Percentiles rank a stretch among this genome's conserved stretches.
These are phyloP conservation scores for Mycosarcoma maydis DNA, from an alignment of 1,284 basidiomycete species.

Conservation along the genomic window DNA sequence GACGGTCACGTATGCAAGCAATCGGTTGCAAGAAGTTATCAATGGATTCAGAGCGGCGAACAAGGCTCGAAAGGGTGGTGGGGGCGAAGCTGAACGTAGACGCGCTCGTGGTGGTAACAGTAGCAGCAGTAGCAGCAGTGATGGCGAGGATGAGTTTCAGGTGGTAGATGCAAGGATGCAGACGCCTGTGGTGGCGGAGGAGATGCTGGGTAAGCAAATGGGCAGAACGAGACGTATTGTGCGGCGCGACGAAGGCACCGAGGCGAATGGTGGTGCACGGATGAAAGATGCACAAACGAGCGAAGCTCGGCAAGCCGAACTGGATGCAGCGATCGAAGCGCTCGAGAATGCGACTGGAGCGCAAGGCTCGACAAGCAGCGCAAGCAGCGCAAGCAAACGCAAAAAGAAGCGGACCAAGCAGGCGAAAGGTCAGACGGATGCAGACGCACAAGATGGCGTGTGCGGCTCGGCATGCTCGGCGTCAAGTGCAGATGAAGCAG, in stretches of 20 bases:
- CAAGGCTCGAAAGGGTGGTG: constrained; percentile 1
- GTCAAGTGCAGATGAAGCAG: not conserved
- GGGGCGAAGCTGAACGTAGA: not conserved
- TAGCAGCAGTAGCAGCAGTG: constrained; percentile 11
- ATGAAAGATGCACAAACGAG: not conserved
- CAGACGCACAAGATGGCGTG: constrained; percentile 3
- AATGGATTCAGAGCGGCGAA: constrained; percentile 73
- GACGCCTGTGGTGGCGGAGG: constrained; percentile 40
- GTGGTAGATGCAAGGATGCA: constrained; percentile 30
- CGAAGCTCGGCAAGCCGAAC: constrained; percentile 17
- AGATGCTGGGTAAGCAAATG: constrained; percentile 58
- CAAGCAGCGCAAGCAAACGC: constrained; percentile 4
- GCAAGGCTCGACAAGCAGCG: no score
- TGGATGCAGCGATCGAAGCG: constrained; percentile 47
- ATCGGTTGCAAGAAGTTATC: constrained; percentile 88
- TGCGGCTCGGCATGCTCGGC: constrained; percentile 14
- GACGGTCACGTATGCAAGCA: constrained; percentile 81
- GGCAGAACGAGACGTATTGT: constrained; percentile 48
- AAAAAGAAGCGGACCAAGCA: constrained; percentile 19
- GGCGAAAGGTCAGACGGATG: no score
- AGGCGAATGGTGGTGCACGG: not conserved
- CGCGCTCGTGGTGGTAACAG: not conserved
- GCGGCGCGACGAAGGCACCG: constrained; percentile 9
- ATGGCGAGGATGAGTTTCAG: constrained; percentile 31
- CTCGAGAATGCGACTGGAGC: constrained; percentile 20